Evolutionary conservation across 441 rosid species (phyloP).

Genomic region (Pelargonium australe): DNA sequence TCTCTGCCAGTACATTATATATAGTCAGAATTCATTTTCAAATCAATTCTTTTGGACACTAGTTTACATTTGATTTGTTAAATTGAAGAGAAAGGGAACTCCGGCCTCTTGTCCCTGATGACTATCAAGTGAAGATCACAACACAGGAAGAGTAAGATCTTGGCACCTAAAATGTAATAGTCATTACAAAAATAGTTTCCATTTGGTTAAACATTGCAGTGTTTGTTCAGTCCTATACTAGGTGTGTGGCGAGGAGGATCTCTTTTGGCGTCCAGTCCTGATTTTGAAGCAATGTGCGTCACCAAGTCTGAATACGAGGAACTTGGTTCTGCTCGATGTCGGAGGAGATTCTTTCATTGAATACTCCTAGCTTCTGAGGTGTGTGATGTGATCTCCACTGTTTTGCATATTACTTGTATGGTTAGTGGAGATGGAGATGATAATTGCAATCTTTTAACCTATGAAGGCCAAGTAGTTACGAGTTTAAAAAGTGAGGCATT

Average conservation of each 20-base stretch:
- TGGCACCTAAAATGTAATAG: slow-evolving; percentile 17
- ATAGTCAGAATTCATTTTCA: background rate
- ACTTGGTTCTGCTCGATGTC: slow-evolving; percentile 85
- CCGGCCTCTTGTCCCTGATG: slow-evolving; percentile 86
- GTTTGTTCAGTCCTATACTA: slow-evolving; percentile 57
- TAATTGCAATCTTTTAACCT: background rate
- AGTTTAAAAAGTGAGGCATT: background rate
- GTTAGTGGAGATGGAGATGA: slow-evolving; percentile 16
- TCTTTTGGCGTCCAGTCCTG: slow-evolving; percentile 88
- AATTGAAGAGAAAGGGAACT: slow-evolving; percentile 72
- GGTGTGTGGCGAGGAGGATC: slow-evolving; percentile 99
- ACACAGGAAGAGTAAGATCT: slow-evolving; percentile 71
- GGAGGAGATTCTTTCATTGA: slow-evolving; percentile 71
- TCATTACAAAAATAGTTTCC: slow-evolving; percentile 13
- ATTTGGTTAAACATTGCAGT: slow-evolving; percentile 17
- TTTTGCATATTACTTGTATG: background rate
- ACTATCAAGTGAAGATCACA: slow-evolving; percentile 68
- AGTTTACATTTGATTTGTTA: slow-evolving; percentile 8
- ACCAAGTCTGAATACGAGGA: slow-evolving; percentile 94
- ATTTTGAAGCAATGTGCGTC: slow-evolving; percentile 75
- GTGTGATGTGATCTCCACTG: background rate
- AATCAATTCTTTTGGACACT: slow-evolving; percentile 1
- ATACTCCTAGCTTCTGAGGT: slow-evolving; percentile 22
- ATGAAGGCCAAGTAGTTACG: too few relatives aligned
- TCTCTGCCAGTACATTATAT: slow-evolving; percentile 10